phyloP scores from a whole-genome alignment of 2,329 filamentous ascomycete genomes.

The Diplocarpon rosae region DNA sequence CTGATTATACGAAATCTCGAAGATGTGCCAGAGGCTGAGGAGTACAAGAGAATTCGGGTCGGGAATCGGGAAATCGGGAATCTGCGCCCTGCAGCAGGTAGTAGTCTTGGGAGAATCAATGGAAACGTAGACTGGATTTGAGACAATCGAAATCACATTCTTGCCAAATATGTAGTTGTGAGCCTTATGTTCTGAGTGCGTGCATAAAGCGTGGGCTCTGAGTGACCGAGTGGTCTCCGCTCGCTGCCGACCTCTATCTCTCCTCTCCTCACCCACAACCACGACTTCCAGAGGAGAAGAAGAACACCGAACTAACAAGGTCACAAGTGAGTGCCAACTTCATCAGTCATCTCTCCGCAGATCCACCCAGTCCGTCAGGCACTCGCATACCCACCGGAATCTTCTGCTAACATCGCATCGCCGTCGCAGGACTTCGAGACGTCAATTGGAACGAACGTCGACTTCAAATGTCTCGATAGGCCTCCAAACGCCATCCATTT shows the following conservation, averaged over 20 bases:
- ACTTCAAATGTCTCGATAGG: constrained; percentile 28
- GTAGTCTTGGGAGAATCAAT: not conserved
- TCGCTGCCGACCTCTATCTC: constrained; percentile 11
- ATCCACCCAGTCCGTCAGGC: constrained; percentile 8
- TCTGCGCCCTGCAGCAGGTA: not conserved
- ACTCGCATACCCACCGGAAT: constrained; percentile 8
- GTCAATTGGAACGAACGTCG: constrained; percentile 21
- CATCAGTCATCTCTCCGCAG: constrained; percentile 5
- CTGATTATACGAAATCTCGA: too few species aligned
- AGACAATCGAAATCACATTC: constrained; percentile 14
- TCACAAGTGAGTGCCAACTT: constrained; percentile 17
- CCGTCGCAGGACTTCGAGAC: constrained; percentile 19
- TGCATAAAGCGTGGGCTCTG: constrained; percentile 18
- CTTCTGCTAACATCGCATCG: constrained; percentile 16
- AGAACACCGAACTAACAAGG: constrained; percentile 14
- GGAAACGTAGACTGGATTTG: constrained; percentile 7
- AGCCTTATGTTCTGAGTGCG: constrained; percentile 14
- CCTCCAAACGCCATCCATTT: constrained; percentile 24
- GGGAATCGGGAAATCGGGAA: too few species aligned
- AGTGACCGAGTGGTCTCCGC: constrained; percentile 13
- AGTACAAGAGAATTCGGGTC: too few species aligned
- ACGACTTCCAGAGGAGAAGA: constrained; percentile 11
- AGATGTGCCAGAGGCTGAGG: too few species aligned
- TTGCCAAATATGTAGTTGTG: constrained; percentile 13
- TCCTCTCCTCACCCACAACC: constrained; percentile 15